Conservation (phyloP, 345 rosid species). For the Streptanthus diversifolius region DNA sequence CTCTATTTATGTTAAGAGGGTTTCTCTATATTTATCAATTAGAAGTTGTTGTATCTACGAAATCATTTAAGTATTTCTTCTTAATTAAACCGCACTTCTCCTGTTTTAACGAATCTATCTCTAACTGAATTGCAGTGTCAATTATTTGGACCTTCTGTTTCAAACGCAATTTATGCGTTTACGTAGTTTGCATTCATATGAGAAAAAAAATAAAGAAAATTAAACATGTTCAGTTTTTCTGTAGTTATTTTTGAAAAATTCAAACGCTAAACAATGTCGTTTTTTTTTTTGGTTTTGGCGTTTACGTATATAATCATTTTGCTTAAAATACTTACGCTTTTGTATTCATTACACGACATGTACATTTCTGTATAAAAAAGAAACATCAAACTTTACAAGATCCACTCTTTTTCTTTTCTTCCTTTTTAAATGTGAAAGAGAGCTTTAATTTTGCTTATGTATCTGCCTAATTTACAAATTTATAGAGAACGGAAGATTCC, state of each 20-base stretch:
- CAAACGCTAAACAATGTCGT: no score
- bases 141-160: no score
- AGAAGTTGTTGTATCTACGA: neutral
- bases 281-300: no score
- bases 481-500: constrained; percentile 41
- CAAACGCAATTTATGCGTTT: no score
- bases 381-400: constrained; percentile 15
- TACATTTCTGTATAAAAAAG: constrained; percentile 10
- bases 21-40: neutral
- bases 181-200: no score
- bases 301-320: neutral
- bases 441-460: neutral
- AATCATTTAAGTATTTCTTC: neutral
- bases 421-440: neutral
- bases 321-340: neutral
- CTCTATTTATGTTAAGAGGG: neutral
- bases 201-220: no score
- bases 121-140: no score
- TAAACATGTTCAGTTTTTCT: neutral
- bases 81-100: neutral
- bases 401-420: neutral
- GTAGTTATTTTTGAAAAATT: neutral
- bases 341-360: neutral
- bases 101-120: neutral
- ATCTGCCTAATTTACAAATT: constrained; percentile 17